phyloP scores from a whole-genome alignment of 1,139 yeast genomes.

The Suhomyces bribrorum region DNA sequence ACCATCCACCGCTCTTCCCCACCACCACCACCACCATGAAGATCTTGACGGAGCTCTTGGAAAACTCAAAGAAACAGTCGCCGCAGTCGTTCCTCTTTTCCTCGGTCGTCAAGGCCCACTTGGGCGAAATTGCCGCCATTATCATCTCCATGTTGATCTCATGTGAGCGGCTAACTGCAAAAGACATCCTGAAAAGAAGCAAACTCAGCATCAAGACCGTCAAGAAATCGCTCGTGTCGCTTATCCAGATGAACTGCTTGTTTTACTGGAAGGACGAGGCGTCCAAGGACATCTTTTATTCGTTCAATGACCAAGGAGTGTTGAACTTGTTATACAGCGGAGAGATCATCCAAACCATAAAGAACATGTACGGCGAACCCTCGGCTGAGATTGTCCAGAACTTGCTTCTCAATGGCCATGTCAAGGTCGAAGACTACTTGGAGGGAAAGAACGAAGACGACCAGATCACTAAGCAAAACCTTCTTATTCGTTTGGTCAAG shows the following conservation, averaged over 20 bases:
- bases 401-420: conserved; percentile 61
- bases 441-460: conserved; percentile 31
- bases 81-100: conserved; percentile 62
- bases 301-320: conserved; percentile 64
- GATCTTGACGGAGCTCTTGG: conserved; percentile 19
- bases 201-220: conserved; percentile 45
- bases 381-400: conserved; percentile 76
- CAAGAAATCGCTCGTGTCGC: conserved; percentile 60
- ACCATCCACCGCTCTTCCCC: background rate
- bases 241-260: conserved; percentile 67
- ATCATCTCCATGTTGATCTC: conserved; percentile 57
- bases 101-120: conserved; percentile 51
- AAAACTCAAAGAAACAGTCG: conserved; percentile 48
- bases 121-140: conserved; percentile 66
- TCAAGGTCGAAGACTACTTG: conserved; percentile 62
- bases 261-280: conserved; percentile 52
- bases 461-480: conserved; percentile 30
- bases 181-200: conserved; percentile 46
- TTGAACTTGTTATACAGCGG: conserved; percentile 72
- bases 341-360: conserved; percentile 62
- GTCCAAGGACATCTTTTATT: conserved; percentile 49
- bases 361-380: conserved; percentile 40
- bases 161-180: conserved; percentile 57
- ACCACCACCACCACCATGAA: conserved; percentile 1
- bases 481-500: conserved; percentile 48